phyloP scores from a whole-genome alignment of 768 basidiomycete species.

The Sutorius australiensis region DNA sequence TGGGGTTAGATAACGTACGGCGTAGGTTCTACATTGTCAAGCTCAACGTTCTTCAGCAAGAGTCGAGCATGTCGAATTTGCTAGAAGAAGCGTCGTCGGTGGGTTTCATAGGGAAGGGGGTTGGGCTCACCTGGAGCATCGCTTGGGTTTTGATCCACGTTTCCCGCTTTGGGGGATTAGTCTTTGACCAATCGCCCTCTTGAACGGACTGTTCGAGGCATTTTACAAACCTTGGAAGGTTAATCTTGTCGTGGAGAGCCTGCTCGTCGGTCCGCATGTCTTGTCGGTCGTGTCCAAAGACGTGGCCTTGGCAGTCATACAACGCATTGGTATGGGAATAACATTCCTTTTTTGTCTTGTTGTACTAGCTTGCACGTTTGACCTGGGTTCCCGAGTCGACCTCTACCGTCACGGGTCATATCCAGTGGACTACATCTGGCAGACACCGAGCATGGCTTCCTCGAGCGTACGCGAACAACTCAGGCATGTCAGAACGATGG shows the following conservation, averaged over 20 bases:
- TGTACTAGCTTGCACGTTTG: slow-evolving; percentile 8
- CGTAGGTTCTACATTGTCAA: slow-evolving; percentile 41
- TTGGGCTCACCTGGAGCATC: slow-evolving; percentile 48
- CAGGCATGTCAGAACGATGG: slow-evolving; percentile 29
- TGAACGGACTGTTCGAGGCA: slow-evolving; percentile 55
- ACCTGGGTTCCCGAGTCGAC: neutral
- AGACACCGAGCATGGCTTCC: slow-evolving; percentile 18
- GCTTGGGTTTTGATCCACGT: slow-evolving; percentile 56
- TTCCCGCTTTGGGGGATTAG: slow-evolving; percentile 21
- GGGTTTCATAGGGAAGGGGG: neutral
- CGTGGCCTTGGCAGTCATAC: neutral
- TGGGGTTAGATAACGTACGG: slow-evolving; percentile 34
- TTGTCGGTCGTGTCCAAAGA: neutral
- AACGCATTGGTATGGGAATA: slow-evolving; percentile 16
- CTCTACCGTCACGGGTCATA: neutral
- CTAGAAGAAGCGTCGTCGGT: slow-evolving; percentile 12
- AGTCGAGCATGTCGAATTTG: slow-evolving; percentile 52
- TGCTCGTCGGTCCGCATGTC: slow-evolving; percentile 32
- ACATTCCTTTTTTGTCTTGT: slow-evolving; percentile 17
- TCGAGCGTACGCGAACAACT: slow-evolving; percentile 18
- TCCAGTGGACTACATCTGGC: neutral
- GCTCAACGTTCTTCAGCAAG: slow-evolving; percentile 56
- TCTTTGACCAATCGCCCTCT: slow-evolving; percentile 33
- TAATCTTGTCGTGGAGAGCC: slow-evolving; percentile 59
- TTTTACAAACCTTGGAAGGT: slow-evolving; percentile 57